phyloP scores from a whole-genome alignment of 2,329 filamentous ascomycete species.

The Aspergillus sp. region DNA sequence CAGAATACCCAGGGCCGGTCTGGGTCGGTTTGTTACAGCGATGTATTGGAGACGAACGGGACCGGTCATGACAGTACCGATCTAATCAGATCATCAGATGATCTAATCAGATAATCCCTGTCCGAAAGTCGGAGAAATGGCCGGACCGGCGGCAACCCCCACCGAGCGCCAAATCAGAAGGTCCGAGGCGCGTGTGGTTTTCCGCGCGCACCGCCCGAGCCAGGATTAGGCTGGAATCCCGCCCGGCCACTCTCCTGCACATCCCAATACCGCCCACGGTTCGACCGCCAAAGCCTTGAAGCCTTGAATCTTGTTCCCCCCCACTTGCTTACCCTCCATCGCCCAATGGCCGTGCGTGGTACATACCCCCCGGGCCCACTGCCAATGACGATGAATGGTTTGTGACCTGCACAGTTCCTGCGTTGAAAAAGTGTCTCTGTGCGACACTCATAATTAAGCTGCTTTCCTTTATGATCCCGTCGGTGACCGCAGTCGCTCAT shows the following conservation, averaged over 20 bases:
- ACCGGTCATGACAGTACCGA: constrained; percentile 11
- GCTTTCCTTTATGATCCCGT: background rate
- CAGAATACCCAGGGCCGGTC: background rate
- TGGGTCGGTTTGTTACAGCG: background rate
- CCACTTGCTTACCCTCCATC: background rate
- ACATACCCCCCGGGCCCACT: constrained; percentile 14
- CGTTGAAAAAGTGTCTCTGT: constrained; percentile 14
- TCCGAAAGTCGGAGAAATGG: constrained; percentile 23
- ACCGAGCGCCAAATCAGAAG: background rate
- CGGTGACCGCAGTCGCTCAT: background rate
- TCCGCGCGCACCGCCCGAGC: constrained; percentile 8
- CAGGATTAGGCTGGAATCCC: background rate
- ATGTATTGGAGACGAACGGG: background rate
- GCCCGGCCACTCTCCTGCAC: background rate
- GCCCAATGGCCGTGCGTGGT: constrained; percentile 14
- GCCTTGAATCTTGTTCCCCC: constrained; percentile 1
- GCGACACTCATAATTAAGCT: constrained; percentile 11
- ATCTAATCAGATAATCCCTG: constrained; percentile 30
- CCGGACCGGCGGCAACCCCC: constrained; percentile 7
- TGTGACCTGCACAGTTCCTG: constrained; percentile 21
- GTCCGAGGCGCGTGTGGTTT: constrained; percentile 8
- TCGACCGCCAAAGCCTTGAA: background rate
- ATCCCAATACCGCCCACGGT: background rate
- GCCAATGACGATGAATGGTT: constrained; percentile 19
- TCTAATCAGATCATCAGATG: constrained; percentile 34